Evolutionary conservation across 2,329 filamentous ascomycete species (phyloP).

Genomic region (Botrytis pseudocinerea): DNA sequence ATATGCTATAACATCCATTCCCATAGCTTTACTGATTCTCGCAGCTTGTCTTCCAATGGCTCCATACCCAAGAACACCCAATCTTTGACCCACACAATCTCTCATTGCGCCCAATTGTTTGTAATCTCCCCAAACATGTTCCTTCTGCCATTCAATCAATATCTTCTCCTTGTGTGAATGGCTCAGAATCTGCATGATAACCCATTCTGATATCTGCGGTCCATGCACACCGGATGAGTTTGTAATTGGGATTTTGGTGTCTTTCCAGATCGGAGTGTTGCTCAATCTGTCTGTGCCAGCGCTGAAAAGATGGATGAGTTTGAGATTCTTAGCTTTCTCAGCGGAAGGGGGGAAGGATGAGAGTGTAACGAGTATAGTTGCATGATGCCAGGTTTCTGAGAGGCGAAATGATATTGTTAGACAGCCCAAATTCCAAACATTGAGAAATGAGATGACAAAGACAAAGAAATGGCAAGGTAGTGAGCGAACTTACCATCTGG

Average conservation of each 20-base stretch:
- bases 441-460: no score
- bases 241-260: conserved; percentile 41
- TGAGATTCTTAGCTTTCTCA: conserved; percentile 38
- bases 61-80: conserved; percentile 52
- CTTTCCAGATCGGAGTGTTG: conserved; percentile 39
- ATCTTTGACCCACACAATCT: conserved; percentile 57
- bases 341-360: conserved; percentile 35
- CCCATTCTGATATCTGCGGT: conserved; percentile 68
- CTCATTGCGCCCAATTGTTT: conserved; percentile 43
- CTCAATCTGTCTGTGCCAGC: conserved; percentile 41
- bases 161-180: conserved; percentile 54
- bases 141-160: conserved; percentile 58
- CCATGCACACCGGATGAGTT: conserved; percentile 44
- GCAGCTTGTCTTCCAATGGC: conserved; percentile 46
- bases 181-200: conserved; percentile 61
- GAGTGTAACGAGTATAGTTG: conserved; percentile 42
- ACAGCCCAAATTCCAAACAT: not conserved
- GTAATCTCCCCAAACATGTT: conserved; percentile 52
- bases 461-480: not conserved
- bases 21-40: conserved; percentile 55
- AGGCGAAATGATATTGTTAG: conserved; percentile 1
- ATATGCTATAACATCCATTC: conserved; percentile 65
- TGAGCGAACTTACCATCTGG: conserved; percentile 28
- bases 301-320: conserved; percentile 41
- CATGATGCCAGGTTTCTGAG: conserved; percentile 35